Evolutionary conservation across 2,329 filamentous ascomycete genomes (phyloP).

Genomic region (Scedosporium aurantiacum): DNA sequence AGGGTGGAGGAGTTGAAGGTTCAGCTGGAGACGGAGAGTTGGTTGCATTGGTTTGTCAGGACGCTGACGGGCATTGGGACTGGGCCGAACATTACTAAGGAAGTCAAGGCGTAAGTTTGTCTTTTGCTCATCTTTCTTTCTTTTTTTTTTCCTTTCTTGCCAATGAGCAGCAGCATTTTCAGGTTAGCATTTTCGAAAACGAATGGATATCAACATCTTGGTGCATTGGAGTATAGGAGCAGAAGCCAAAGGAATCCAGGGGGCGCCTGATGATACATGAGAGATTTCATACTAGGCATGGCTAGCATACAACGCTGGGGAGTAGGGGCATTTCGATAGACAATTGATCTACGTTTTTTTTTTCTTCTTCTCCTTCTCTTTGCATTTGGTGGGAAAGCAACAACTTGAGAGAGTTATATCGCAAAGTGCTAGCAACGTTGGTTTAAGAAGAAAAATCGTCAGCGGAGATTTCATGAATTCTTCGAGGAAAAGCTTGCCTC

Average conservation of each 20-base stretch:
- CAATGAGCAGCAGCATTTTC: too few species aligned
- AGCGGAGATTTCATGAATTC: neutral
- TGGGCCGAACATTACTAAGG: constrained; percentile 40
- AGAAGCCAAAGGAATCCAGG: neutral
- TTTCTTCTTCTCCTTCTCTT: too few species aligned
- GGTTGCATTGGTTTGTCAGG: constrained; percentile 53
- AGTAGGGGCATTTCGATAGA: neutral
- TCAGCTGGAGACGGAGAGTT: constrained; percentile 53
- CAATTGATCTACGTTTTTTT: too few species aligned
- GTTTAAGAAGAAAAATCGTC: neutral
- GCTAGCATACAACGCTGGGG: neutral
- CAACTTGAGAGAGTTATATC: neutral
- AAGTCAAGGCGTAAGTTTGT: neutral
- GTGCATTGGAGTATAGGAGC: too few species aligned
- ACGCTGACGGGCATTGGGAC: constrained; percentile 50
- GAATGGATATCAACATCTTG: too few species aligned
- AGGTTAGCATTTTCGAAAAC: too few species aligned
- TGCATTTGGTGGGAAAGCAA: neutral
- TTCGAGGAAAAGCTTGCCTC: neutral
- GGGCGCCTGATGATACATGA: neutral
- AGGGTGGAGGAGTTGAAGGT: constrained; percentile 51
- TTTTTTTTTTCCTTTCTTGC: too few species aligned
- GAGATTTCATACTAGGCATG: neutral
- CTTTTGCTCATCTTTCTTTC: neutral
- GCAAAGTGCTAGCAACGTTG: neutral